Conservation (phyloP, 2,329 filamentous ascomycete genomes). For the Trichoderma brevicompactum region DNA sequence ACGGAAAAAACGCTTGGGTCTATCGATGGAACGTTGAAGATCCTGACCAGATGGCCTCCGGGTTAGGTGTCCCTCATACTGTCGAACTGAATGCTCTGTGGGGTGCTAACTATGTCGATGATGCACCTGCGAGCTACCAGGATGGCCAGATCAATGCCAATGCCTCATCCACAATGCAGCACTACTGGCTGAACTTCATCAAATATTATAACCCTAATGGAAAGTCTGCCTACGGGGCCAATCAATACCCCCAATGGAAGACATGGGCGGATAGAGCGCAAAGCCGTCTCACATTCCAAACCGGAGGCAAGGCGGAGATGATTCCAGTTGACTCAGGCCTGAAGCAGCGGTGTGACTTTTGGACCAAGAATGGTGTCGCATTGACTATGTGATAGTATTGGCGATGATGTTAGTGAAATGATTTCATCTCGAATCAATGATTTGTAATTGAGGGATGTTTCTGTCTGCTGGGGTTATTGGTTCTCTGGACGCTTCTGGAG, state of each 20-base stretch:
- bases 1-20: slow-evolving; percentile 59
- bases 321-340: slow-evolving; percentile 40
- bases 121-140: slow-evolving; percentile 61
- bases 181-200: slow-evolving; percentile 78
- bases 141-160: slow-evolving; percentile 55
- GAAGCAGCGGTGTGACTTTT: slow-evolving; percentile 38
- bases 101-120: slow-evolving; percentile 59
- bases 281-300: slow-evolving; percentile 48
- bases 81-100: slow-evolving; percentile 70
- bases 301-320: slow-evolving; percentile 46
- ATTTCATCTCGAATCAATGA: not conserved
- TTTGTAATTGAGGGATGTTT: not conserved
- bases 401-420: not conserved
- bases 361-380: slow-evolving; percentile 32
- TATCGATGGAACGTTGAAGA: slow-evolving; percentile 74
- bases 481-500: not conserved
- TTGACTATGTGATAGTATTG: slow-evolving; percentile 32
- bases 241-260: slow-evolving; percentile 41
- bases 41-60: slow-evolving; percentile 53
- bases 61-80: slow-evolving; percentile 69
- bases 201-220: slow-evolving; percentile 66
- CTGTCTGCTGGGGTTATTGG: not conserved
- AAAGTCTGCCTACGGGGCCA: not conserved
- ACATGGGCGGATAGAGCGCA: slow-evolving; percentile 43
- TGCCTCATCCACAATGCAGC: slow-evolving; percentile 65